Conservation (phyloP, 768 basidiomycete species). For the Macrolepiota fuliginosa region DNA sequence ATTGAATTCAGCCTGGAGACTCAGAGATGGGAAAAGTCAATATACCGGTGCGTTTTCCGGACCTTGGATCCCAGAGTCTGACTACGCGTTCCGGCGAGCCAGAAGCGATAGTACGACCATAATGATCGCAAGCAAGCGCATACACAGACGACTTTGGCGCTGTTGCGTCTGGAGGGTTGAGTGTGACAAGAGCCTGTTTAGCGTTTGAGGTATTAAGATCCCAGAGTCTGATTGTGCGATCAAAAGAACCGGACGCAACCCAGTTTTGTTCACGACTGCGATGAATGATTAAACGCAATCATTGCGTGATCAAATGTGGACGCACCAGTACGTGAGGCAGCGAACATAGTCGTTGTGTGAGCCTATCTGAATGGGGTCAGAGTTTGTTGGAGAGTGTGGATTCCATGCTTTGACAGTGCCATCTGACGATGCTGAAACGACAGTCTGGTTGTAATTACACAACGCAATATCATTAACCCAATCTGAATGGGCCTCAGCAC, state of each 20-base stretch:
- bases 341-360: constrained; percentile 85
- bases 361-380: constrained; percentile 69
- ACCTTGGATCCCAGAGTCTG: constrained; percentile 90
- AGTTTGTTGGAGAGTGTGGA: constrained; percentile 62
- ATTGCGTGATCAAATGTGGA: not conserved
- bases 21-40: not conserved
- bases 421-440: constrained; percentile 94
- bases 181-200: constrained; percentile 57
- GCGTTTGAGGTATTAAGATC: constrained; percentile 55
- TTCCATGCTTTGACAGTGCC: constrained; percentile 93
- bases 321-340: constrained; percentile 71
- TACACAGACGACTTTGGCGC: constrained; percentile 74
- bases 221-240: constrained; percentile 93
- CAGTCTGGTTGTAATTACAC: constrained; percentile 90
- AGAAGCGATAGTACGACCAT: constrained; percentile 78
- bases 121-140: constrained; percentile 75
- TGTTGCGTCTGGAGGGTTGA: constrained; percentile 64
- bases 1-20: not conserved
- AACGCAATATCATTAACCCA: constrained; percentile 96
- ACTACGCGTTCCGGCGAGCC: constrained; percentile 92
- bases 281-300: constrained; percentile 18
- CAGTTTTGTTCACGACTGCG: constrained; percentile 75
- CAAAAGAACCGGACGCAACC: constrained; percentile 93
- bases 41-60: constrained; percentile 64
- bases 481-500: constrained; percentile 85